phyloP scores from a whole-genome alignment of 306 rosid species.

The Cucurbita moschata region DNA sequence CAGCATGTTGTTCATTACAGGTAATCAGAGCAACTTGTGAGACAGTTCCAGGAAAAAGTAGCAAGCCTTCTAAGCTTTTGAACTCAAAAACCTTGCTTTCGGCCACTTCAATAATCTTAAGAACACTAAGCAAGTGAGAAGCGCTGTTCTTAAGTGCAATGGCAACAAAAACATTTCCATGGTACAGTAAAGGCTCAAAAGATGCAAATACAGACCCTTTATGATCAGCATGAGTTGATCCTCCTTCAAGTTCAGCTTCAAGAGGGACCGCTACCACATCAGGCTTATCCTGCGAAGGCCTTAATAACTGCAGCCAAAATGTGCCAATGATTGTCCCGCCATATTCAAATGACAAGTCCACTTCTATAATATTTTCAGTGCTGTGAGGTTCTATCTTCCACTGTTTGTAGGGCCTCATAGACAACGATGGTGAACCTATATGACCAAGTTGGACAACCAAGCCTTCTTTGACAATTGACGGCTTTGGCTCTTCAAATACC shows the following conservation, averaged over 20 bases:
- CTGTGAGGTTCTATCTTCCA: constrained; percentile 78
- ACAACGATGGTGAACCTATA: constrained; percentile 41
- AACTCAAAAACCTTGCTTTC: constrained; percentile 36
- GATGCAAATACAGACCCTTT: constrained; percentile 37
- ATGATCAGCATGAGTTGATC: constrained; percentile 15
- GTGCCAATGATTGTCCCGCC: constrained; percentile 66
- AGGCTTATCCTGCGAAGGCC: constrained; percentile 50
- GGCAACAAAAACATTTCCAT: constrained; percentile 14
- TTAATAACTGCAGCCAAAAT: constrained; percentile 57
- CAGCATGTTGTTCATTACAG: constrained; percentile 29
- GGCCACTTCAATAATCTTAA: constrained; percentile 38
- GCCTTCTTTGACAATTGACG: constrained; percentile 41
- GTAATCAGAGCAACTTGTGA: constrained; percentile 63
- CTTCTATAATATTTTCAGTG: constrained; percentile 51
- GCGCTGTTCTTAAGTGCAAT: constrained; percentile 55
- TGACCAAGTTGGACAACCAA: constrained; percentile 46
- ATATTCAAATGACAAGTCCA: constrained; percentile 43
- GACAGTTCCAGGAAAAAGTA: constrained; percentile 65
- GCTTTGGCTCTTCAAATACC: constrained; percentile 26
- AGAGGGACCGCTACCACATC: constrained; percentile 69
- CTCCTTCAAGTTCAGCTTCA: constrained; percentile 49
- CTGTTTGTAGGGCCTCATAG: constrained; percentile 53
- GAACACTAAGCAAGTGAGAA: constrained; percentile 36
- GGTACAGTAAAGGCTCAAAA: constrained; percentile 26
- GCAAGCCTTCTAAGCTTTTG: constrained; percentile 51